Conservation (phyloP, 768 basidiomycete genomes). For the Botryobasidium botryosum region DNA sequence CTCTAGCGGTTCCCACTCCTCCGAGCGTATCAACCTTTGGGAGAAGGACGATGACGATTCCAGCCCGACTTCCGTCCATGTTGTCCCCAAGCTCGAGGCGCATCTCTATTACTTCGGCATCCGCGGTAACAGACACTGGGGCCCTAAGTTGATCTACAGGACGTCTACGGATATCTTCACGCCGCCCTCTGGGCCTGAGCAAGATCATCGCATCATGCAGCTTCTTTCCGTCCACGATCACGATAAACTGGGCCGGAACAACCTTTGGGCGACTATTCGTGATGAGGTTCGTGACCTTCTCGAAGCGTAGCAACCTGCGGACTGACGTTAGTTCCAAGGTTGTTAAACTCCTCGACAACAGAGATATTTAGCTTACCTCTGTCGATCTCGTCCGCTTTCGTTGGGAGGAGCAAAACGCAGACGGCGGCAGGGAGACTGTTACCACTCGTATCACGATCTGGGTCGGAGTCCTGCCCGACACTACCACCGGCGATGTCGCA, state of each 20-base stretch:
- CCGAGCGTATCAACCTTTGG: conserved; percentile 6
- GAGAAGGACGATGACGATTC: conserved; percentile 6
- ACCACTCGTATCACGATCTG: conserved; percentile 21
- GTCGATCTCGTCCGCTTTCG: conserved; percentile 4
- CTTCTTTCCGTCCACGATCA: conserved; percentile 18
- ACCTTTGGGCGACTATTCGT: conserved; percentile 21
- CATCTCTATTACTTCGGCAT: conserved; percentile 22
- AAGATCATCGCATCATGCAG: conserved; percentile 18
- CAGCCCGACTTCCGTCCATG: conserved; percentile 7
- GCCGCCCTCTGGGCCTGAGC: conserved; percentile 20
- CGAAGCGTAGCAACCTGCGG: conserved; percentile 16
- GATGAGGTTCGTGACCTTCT: conserved; percentile 22
- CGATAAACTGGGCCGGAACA: conserved; percentile 18
- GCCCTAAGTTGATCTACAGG: conserved; percentile 25
- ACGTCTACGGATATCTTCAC: conserved; percentile 21
- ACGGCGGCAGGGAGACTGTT: not conserved
- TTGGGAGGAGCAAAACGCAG: conserved; percentile 1
- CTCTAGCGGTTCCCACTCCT: conserved; percentile 3
- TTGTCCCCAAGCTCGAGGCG: conserved; percentile 18
- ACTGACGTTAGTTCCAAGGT: conserved; percentile 23
- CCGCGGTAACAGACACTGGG: conserved; percentile 14
- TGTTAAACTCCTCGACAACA: conserved; percentile 9
- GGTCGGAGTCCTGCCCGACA: conserved; percentile 24
- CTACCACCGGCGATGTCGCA: conserved; percentile 18
- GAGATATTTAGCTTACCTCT: not conserved